Conservation (phyloP, 2,329 filamentous ascomycete genomes). For the Dactylellina leptospora region DNA sequence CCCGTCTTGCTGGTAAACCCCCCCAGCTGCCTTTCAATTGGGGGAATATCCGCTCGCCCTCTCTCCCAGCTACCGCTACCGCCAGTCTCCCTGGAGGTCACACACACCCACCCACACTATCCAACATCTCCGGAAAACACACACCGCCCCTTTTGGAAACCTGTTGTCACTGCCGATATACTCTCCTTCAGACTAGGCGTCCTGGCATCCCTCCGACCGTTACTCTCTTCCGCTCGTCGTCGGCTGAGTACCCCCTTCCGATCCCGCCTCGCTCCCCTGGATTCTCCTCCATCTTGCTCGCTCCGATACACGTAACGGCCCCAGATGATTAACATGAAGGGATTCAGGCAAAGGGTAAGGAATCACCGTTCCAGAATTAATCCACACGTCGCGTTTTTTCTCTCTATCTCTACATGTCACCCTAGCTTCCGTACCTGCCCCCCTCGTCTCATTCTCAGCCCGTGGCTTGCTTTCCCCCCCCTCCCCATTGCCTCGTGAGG, state of each 20-base stretch:
- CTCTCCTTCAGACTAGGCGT: slow-evolving; percentile 33
- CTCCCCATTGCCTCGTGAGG: too few relatives aligned
- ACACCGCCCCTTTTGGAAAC: slow-evolving; percentile 29
- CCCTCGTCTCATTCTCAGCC: too few relatives aligned
- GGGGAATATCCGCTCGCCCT: slow-evolving; percentile 47
- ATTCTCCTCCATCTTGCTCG: not conserved
- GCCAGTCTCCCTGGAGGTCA: slow-evolving; percentile 29
- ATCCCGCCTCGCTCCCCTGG: slow-evolving; percentile 20
- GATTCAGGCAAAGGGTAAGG: slow-evolving; percentile 51
- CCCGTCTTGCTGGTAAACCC: slow-evolving; percentile 8
- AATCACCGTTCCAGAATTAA: not conserved
- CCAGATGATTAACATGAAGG: slow-evolving; percentile 51
- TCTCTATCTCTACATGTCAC: not conserved
- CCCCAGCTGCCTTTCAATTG: slow-evolving; percentile 39
- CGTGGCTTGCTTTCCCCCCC: too few relatives aligned
- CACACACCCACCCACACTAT: not conserved
- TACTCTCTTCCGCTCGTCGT: slow-evolving; percentile 22
- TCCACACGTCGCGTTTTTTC: slow-evolving; percentile 29
- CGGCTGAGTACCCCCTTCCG: slow-evolving; percentile 14
- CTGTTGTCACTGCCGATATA: slow-evolving; percentile 30
- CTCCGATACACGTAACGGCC: slow-evolving; percentile 32
- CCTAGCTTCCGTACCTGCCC: slow-evolving; percentile 3
- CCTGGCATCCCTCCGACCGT: slow-evolving; percentile 12
- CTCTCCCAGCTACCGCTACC: slow-evolving; percentile 25
- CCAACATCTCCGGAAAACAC: slow-evolving; percentile 42